Conservation (phyloP, 129 eudicot species). For the Scalesia atractyloides region DNA sequence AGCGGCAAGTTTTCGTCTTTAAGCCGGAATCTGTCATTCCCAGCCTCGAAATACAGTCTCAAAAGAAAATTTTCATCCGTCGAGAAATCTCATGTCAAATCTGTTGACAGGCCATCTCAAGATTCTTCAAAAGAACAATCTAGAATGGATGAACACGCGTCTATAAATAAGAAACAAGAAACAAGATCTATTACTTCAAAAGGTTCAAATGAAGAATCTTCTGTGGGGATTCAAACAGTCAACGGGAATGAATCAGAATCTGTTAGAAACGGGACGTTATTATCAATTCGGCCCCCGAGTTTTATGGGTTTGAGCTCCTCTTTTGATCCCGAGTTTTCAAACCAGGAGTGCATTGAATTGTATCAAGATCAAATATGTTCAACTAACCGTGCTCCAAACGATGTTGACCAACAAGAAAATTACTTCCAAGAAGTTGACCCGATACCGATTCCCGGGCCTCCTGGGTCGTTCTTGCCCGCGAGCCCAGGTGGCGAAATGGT, state of each 20-base stretch:
- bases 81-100: conserved; percentile 27
- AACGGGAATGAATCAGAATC: conserved; percentile 28
- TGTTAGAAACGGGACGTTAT: conserved; percentile 20
- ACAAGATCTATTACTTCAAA: conserved; percentile 32
- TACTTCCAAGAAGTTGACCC: conserved; percentile 63
- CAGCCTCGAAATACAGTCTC: conserved; percentile 18
- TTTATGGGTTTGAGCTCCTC: conserved; percentile 32
- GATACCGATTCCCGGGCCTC: conserved; percentile 87
- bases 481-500: conserved; percentile 71
- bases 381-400: conserved; percentile 36
- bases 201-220: conserved; percentile 41
- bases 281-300: conserved; percentile 21
- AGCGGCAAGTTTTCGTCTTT: conserved; percentile 36
- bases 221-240: conserved; percentile 22
- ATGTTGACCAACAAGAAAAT: conserved; percentile 45
- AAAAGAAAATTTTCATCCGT: conserved; percentile 36
- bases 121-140: conserved; percentile 25
- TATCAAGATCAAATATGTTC: conserved; percentile 42
- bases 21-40: conserved; percentile 31
- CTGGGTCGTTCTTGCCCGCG: conserved; percentile 81
- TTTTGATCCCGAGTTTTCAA: conserved; percentile 28
- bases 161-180: background rate
- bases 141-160: conserved; percentile 19
- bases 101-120: conserved; percentile 21
- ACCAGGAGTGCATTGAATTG: conserved; percentile 20